Percentiles rank a stretch among this genome's conserved stretches.
Evolutionary conservation across 2,329 filamentous ascomycete genomes (phyloP).

Genomic region (Myriosclerotinia scirpicola): DNA sequence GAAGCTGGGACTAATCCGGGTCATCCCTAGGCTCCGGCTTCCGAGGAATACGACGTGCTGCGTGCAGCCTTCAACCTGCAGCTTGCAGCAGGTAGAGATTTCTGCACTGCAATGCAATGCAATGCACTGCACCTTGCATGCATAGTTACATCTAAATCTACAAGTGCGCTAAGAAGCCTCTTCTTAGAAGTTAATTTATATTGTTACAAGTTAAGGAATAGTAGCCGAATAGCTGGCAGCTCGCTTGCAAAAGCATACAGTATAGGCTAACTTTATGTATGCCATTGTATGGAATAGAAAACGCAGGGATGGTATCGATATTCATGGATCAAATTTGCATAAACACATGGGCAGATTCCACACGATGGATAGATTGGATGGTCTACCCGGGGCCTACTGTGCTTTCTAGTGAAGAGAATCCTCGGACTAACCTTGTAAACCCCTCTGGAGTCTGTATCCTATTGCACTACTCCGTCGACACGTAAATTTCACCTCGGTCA

Average conservation of each 20-base stretch:
- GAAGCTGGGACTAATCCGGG: not conserved
- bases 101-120: not conserved
- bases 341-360: not conserved
- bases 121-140: not conserved
- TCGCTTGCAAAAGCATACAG: not conserved
- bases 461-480: not conserved
- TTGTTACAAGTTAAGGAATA: not conserved
- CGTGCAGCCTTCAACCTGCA: not conserved
- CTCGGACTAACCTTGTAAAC: not conserved
- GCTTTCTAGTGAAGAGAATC: not conserved
- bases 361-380: not conserved
- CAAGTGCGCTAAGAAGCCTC: not conserved
- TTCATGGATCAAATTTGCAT: not conserved
- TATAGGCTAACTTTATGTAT: no score
- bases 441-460: not conserved
- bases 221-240: constrained; percentile 2
- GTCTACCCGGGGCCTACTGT: not conserved
- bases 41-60: not conserved
- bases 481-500: not conserved
- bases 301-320: constrained; percentile 2
- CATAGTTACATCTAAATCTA: not conserved
- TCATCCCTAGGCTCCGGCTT: not conserved
- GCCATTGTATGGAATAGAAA: constrained; percentile 7
- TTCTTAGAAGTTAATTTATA: not conserved
- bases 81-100: not conserved